phyloP scores from a whole-genome alignment of 495 filamentous ascomycete genomes.

The Podospora pseudocomata region DNA sequence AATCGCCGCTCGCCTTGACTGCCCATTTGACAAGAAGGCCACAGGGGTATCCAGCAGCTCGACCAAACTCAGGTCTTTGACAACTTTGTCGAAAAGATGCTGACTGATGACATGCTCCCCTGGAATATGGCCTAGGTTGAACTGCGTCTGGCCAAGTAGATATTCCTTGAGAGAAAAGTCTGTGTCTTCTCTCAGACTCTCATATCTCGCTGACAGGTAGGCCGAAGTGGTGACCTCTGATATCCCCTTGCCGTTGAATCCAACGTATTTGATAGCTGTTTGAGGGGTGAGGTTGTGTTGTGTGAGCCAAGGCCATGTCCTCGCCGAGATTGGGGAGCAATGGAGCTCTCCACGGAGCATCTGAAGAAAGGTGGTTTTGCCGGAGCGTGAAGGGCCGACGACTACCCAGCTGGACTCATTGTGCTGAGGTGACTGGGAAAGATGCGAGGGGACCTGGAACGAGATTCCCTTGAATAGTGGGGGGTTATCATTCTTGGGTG shows the following conservation, averaged over 20 bases:
- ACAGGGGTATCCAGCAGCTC: slow-evolving; percentile 72
- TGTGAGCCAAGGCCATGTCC: slow-evolving; percentile 71
- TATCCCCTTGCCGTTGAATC: slow-evolving; percentile 62
- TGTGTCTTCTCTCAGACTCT: slow-evolving; percentile 77
- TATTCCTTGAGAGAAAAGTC: slow-evolving; percentile 82
- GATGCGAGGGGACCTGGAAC: neutral
- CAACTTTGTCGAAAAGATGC: slow-evolving; percentile 54
- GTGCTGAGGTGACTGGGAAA: neutral
- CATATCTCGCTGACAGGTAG: slow-evolving; percentile 90
- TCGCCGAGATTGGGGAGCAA: slow-evolving; percentile 65
- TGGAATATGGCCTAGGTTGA: slow-evolving; percentile 56
- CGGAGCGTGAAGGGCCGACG: slow-evolving; percentile 65
- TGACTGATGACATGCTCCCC: slow-evolving; percentile 43
- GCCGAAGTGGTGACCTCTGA: slow-evolving; percentile 50
- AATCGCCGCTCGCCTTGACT: slow-evolving; percentile 80
- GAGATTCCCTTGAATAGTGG: neutral
- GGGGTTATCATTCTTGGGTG: neutral
- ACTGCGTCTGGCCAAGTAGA: slow-evolving; percentile 68
- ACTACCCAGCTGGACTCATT: slow-evolving; percentile 32
- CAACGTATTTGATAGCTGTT: slow-evolving; percentile 76
- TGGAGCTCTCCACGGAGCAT: slow-evolving; percentile 70
- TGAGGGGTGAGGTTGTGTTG: slow-evolving; percentile 57
- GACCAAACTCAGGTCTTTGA: slow-evolving; percentile 61
- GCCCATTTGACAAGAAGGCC: slow-evolving; percentile 86
- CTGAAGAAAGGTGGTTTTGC: slow-evolving; percentile 73